phyloP scores from a whole-genome alignment of 306 rosid genomes.

The Luffa aegyptiaca region DNA sequence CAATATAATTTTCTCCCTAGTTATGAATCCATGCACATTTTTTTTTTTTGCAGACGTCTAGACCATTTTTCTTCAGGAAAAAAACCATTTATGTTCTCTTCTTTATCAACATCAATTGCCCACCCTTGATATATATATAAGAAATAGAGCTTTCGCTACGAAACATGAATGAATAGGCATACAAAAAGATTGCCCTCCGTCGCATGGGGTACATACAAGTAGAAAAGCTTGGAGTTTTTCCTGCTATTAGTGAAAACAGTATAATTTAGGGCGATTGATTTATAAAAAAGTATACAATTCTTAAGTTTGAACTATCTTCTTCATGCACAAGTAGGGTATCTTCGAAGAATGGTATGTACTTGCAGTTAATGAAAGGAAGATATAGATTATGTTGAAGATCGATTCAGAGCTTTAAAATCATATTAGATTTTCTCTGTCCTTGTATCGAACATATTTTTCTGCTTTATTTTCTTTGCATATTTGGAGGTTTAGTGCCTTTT shows the following conservation, averaged over 20 bases:
- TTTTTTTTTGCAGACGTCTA: background rate
- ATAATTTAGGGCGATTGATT: background rate
- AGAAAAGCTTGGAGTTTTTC: background rate
- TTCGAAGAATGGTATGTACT: background rate
- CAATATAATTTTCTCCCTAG: background rate
- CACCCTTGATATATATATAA: background rate
- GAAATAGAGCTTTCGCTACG: no score
- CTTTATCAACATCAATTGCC: background rate
- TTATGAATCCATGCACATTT: background rate
- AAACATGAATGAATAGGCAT: no score
- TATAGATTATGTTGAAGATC: background rate
- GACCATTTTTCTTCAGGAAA: background rate
- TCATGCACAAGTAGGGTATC: background rate
- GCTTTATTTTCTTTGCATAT: background rate
- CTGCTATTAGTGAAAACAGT: background rate
- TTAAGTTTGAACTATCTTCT: background rate
- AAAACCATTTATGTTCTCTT: background rate
- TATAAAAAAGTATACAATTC: background rate
- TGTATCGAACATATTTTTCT: background rate
- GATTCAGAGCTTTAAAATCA: background rate
- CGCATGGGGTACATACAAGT: background rate
- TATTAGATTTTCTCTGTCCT: background rate
- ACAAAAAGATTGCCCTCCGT: no score
- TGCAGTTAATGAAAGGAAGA: background rate
- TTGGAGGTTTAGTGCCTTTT: background rate